A percentile compares a stretch with the other conserved stretches of the same genome.
These are phyloP conservation scores for Volvox carteri DNA, from an alignment of 163 green algal genomes.

Conservation along the genomic window DNA sequence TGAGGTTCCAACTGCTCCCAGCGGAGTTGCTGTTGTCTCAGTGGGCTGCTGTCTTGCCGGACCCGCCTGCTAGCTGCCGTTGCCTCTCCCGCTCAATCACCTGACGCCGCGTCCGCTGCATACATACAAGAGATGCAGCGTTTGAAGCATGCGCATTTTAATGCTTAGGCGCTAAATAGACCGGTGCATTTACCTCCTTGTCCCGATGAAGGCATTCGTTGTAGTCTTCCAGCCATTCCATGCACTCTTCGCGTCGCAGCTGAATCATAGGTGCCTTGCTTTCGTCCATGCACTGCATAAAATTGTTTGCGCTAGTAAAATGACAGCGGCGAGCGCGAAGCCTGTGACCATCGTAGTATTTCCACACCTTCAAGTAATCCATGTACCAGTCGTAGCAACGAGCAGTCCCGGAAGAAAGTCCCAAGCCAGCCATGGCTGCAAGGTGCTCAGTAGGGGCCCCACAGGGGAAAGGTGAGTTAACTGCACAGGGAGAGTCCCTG, in stretches of 20 bases:
- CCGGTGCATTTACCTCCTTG: constrained; percentile 57
- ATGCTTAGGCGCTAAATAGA: background rate
- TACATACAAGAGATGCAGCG: background rate
- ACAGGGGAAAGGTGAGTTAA: background rate
- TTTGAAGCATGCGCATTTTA: background rate
- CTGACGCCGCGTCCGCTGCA: constrained; percentile 57
- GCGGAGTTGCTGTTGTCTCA: background rate
- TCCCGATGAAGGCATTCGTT: constrained; percentile 67
- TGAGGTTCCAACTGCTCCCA: background rate
- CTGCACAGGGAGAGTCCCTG: background rate
- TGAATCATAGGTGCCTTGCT: constrained; percentile 64
- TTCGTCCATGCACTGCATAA: constrained; percentile 68
- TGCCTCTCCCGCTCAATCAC: constrained; percentile 60
- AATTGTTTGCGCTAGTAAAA: background rate
- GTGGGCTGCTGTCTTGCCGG: constrained; percentile 27
- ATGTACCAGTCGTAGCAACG: constrained; percentile 68
- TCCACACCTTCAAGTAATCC: constrained; percentile 67
- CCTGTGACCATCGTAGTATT: background rate
- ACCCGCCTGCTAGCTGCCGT: constrained; percentile 32
- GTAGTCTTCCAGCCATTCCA: constrained; percentile 69
- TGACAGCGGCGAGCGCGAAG: background rate
- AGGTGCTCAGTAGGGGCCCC: background rate
- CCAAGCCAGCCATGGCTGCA: constrained; percentile 62
- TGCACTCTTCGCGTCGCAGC: constrained; percentile 61
- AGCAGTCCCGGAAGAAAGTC: constrained; percentile 47